Conservation (phyloP, 495 filamentous ascomycete genomes). For the Margaritispora aquatica region DNA sequence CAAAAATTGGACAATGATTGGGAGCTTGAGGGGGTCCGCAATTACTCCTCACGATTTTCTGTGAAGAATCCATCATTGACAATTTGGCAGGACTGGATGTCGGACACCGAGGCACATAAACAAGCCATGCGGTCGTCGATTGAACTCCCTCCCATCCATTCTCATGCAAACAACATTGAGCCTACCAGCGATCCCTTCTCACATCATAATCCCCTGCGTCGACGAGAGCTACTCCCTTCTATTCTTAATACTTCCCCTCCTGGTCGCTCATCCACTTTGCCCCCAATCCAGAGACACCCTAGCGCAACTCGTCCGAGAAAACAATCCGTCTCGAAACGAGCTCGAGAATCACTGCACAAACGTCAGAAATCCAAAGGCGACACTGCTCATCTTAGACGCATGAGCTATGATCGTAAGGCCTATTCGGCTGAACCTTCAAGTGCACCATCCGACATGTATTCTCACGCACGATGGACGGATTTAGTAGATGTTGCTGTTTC, state of each 20-base stretch:
- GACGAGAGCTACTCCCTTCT: conserved; percentile 72
- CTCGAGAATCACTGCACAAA: conserved; percentile 67
- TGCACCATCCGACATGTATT: conserved; percentile 69
- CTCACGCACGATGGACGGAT: conserved; percentile 92
- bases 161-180: conserved; percentile 45
- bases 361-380: conserved; percentile 62
- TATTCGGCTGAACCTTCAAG: conserved; percentile 78
- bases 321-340: conserved; percentile 72
- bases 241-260: conserved; percentile 76
- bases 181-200: conserved; percentile 65
- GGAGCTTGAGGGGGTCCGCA: conserved; percentile 76
- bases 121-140: conserved; percentile 50
- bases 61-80: conserved; percentile 10
- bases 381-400: conserved; percentile 47
- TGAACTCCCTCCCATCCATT: conserved; percentile 66
- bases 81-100: conserved; percentile 32
- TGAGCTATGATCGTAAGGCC: conserved; percentile 71
- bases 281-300: conserved; percentile 63
- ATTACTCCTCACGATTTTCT: conserved; percentile 1
- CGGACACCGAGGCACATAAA: conserved; percentile 42
- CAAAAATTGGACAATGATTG: conserved; percentile 75
- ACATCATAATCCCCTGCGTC: conserved; percentile 50
- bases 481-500: conserved; percentile 87
- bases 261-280: conserved; percentile 78
- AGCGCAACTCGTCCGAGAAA: conserved; percentile 64